Evolutionary conservation across 2,329 filamentous ascomycete genomes (phyloP).

Genomic region (Plectosphaerella sp.): DNA sequence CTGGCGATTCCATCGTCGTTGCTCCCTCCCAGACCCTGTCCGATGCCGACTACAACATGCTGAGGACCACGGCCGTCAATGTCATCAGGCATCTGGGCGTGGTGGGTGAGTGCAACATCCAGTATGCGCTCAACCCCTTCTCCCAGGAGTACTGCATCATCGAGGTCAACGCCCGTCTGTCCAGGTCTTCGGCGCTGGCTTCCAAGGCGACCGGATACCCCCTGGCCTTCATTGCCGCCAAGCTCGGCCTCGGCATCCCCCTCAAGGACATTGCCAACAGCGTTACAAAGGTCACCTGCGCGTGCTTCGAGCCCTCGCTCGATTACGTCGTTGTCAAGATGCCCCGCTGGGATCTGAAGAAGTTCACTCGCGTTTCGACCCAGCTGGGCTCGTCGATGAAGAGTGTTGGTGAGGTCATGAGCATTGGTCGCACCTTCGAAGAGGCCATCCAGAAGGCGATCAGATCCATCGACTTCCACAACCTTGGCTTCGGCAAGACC

Average conservation of each 20-base stretch:
- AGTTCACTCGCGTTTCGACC: constrained; percentile 95
- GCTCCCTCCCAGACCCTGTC: constrained; percentile 95
- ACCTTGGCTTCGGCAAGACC: constrained; percentile 90
- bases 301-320: constrained; percentile 96
- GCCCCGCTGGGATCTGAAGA: constrained; percentile 97
- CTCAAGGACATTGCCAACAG: constrained; percentile 96
- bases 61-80: constrained; percentile 93
- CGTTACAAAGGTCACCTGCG: constrained; percentile 91
- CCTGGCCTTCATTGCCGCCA: constrained; percentile 92
- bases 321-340: constrained; percentile 99
- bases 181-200: constrained; percentile 88
- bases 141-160: constrained; percentile 98
- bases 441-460: constrained; percentile 99
- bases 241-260: constrained; percentile 90
- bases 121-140: constrained; percentile 94
- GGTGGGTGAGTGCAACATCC: constrained; percentile 98
- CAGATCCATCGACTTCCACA: constrained; percentile 89
- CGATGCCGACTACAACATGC: constrained; percentile 98
- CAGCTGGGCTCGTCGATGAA: constrained; percentile 98
- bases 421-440: constrained; percentile 92
- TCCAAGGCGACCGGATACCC: constrained; percentile 98
- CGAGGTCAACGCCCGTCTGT: constrained; percentile 95
- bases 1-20: constrained; percentile 96
- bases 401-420: constrained; percentile 99
- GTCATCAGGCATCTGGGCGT: constrained; percentile 96